phyloP scores from a whole-genome alignment of 768 basidiomycete genomes.

The Agaricus blazei region DNA sequence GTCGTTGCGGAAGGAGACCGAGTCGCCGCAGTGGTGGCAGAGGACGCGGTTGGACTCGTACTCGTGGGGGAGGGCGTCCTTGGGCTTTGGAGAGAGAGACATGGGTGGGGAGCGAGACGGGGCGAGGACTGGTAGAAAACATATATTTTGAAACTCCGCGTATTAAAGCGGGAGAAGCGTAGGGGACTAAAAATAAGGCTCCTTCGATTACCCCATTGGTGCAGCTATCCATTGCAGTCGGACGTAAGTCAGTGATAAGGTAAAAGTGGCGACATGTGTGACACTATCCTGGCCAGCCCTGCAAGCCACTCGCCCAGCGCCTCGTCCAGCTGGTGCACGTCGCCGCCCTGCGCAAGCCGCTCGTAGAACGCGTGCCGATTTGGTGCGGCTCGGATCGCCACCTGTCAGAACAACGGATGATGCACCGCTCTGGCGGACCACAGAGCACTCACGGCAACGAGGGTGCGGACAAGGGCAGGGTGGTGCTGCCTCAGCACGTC shows the following conservation, averaged over 20 bases:
- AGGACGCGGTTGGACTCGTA: slow-evolving; percentile 63
- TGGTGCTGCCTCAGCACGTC: slow-evolving; percentile 63
- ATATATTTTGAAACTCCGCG: slow-evolving; percentile 12
- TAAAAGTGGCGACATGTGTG: slow-evolving; percentile 47
- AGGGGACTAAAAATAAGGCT: slow-evolving; percentile 40
- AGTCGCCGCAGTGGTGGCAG: slow-evolving; percentile 58
- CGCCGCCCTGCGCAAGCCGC: slow-evolving; percentile 55
- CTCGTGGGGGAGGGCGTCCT: slow-evolving; percentile 35
- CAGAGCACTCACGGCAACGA: slow-evolving; percentile 47
- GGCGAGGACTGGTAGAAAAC: slow-evolving; percentile 8
- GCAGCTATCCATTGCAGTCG: slow-evolving; percentile 15
- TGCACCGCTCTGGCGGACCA: slow-evolving; percentile 6
- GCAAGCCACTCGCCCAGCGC: slow-evolving; percentile 58
- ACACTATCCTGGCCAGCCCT: slow-evolving; percentile 49
- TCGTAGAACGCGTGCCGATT: slow-evolving; percentile 57
- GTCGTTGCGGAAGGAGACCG: slow-evolving; percentile 66
- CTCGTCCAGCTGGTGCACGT: slow-evolving; percentile 45
- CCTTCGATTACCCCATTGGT: slow-evolving; percentile 27
- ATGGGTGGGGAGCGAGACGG: neutral
- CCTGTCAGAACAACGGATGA: slow-evolving; percentile 21
- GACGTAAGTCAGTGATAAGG: slow-evolving; percentile 8
- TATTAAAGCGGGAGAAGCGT: slow-evolving; percentile 11
- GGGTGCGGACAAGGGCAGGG: slow-evolving; percentile 58
- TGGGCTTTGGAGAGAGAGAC: slow-evolving; percentile 10
- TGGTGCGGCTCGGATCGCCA: slow-evolving; percentile 59